Evolutionary conservation across 768 basidiomycete species (phyloP).

Genomic region (Agaricus subrufescens): DNA sequence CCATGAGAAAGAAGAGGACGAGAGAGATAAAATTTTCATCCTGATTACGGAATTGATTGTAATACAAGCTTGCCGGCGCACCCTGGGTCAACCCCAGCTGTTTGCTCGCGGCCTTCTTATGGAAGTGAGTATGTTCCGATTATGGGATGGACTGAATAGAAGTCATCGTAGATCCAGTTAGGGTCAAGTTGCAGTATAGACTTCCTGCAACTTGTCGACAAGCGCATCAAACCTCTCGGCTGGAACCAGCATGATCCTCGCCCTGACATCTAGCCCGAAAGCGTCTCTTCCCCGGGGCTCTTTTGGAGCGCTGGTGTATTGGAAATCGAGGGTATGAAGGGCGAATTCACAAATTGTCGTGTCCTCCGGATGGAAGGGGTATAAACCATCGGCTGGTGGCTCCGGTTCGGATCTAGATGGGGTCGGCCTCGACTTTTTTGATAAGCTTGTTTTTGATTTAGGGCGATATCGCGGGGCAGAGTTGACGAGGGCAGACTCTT

Average conservation of each 20-base stretch:
- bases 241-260: slow-evolving; percentile 62
- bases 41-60: too few relatives aligned
- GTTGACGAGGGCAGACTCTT: slow-evolving; percentile 53
- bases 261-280: slow-evolving; percentile 70
- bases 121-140: too few relatives aligned
- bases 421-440: slow-evolving; percentile 15
- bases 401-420: slow-evolving; percentile 11
- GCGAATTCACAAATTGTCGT: slow-evolving; percentile 61
- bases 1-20: too few relatives aligned
- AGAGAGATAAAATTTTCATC: too few relatives aligned
- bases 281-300: slow-evolving; percentile 52
- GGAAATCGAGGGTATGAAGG: slow-evolving; percentile 42
- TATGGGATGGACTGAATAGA: background rate
- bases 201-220: slow-evolving; percentile 4
- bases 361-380: slow-evolving; percentile 86
- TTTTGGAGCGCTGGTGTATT: slow-evolving; percentile 46
- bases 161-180: background rate
- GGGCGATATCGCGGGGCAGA: slow-evolving; percentile 32
- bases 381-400: slow-evolving; percentile 46
- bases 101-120: too few relatives aligned
- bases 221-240: slow-evolving; percentile 3
- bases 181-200: background rate
- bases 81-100: too few relatives aligned
- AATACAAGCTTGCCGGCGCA: too few relatives aligned
- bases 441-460: slow-evolving; percentile 31